A percentile compares a stretch with the other conserved stretches of the same genome.
Conservation (phyloP, 2,329 filamentous ascomycete genomes). For the Peltaster fructicola region DNA sequence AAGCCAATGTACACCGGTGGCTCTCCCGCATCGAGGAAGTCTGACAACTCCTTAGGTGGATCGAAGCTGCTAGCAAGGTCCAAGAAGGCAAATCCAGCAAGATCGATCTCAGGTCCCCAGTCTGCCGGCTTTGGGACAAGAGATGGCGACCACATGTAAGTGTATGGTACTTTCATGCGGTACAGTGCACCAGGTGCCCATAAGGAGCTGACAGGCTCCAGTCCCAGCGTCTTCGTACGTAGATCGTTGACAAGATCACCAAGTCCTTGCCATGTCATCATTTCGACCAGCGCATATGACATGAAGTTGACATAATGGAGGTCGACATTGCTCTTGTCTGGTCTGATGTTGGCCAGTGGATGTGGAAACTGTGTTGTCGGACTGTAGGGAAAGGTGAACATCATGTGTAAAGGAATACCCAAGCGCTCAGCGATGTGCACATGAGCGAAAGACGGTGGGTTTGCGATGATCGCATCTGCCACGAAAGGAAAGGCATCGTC, state of each 20-base stretch:
- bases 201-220: conserved; percentile 62
- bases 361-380: conserved; percentile 75
- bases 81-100: conserved; percentile 64
- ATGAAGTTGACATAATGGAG: conserved; percentile 64
- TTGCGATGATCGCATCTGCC: conserved; percentile 65
- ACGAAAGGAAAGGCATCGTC: conserved; percentile 48
- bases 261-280: conserved; percentile 84
- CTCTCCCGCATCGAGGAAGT: conserved; percentile 49
- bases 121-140: conserved; percentile 64
- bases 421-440: conserved; percentile 59
- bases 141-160: conserved; percentile 80
- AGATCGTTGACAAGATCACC: conserved; percentile 87
- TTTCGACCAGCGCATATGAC: conserved; percentile 69
- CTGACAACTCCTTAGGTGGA: conserved; percentile 45
- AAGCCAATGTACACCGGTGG: conserved; percentile 71
- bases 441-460: conserved; percentile 61
- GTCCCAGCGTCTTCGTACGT: conserved; percentile 51
- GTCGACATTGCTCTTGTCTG: conserved; percentile 47
- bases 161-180: conserved; percentile 62
- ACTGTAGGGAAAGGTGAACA: conserved; percentile 94
- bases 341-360: conserved; percentile 65
- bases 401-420: conserved; percentile 60
- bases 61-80: conserved; percentile 48
- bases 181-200: conserved; percentile 68
- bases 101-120: conserved; percentile 53